phyloP scores from a whole-genome alignment of 2,329 filamentous ascomycete genomes.

The Elsinoe necatrix region DNA sequence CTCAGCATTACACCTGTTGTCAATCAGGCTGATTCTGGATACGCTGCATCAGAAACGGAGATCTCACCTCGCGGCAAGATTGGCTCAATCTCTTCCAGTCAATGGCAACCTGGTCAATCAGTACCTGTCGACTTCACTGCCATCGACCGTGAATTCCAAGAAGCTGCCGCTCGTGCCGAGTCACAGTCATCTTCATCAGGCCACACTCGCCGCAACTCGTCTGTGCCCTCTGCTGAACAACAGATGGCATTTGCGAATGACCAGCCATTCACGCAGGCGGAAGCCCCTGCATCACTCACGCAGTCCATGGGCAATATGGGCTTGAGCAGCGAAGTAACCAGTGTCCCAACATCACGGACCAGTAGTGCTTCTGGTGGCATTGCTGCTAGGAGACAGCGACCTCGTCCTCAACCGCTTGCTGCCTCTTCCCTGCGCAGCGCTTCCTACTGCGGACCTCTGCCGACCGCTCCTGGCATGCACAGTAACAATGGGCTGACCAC shows the following conservation, averaged over 20 bases:
- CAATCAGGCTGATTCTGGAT: slow-evolving; percentile 17
- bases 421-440: slow-evolving; percentile 34
- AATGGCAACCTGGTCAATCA: slow-evolving; percentile 32
- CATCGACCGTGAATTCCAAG: slow-evolving; percentile 29
- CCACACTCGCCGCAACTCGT: slow-evolving; percentile 15
- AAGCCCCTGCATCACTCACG: slow-evolving; percentile 26
- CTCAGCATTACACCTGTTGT: slow-evolving; percentile 12
- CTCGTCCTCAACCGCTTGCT: slow-evolving; percentile 33
- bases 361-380: slow-evolving; percentile 32
- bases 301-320: slow-evolving; percentile 31
- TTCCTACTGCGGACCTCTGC: slow-evolving; percentile 35
- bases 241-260: slow-evolving; percentile 27
- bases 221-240: slow-evolving; percentile 22
- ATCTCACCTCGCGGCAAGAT: slow-evolving; percentile 14
- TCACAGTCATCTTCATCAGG: slow-evolving; percentile 13
- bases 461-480: slow-evolving; percentile 39
- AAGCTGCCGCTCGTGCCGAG: slow-evolving; percentile 21
- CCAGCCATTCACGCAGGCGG: slow-evolving; percentile 27
- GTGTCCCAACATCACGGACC: slow-evolving; percentile 27
- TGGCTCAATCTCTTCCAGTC: slow-evolving; percentile 17
- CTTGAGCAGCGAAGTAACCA: slow-evolving; percentile 27
- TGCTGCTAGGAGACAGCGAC: slow-evolving; percentile 34
- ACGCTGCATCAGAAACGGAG: slow-evolving; percentile 17
- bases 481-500: slow-evolving; percentile 28
- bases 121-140: slow-evolving; percentile 29